Percentiles rank a stretch among this genome's conserved stretches.
Conservation (phyloP, 495 filamentous ascomycete species). For the Tuber aestivum region DNA sequence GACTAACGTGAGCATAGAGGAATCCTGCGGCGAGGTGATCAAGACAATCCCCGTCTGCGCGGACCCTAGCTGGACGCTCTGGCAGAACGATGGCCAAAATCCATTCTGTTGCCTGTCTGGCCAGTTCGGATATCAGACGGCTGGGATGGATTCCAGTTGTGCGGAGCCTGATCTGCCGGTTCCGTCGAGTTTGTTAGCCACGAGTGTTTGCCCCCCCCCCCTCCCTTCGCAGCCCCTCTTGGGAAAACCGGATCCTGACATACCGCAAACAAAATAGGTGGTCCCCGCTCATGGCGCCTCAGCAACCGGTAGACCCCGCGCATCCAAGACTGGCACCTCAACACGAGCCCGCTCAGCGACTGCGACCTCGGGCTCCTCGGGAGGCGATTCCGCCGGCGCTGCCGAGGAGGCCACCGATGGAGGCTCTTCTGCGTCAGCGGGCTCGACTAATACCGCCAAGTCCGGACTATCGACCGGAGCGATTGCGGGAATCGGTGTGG, state of each 20-base stretch:
- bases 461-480: neutral
- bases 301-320: neutral
- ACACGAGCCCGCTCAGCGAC: neutral
- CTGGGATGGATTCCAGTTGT: neutral
- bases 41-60: constrained; percentile 16
- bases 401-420: neutral
- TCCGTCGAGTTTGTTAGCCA: neutral
- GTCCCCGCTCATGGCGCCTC: neutral
- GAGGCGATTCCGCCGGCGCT: neutral
- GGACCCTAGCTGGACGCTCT: constrained; percentile 1
- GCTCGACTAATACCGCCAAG: neutral
- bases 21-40: neutral
- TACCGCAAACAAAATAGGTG: neutral
- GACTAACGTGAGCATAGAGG: neutral
- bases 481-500: neutral
- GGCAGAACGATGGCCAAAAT: neutral
- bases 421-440: neutral
- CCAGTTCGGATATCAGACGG: constrained; percentile 4
- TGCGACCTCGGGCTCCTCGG: neutral
- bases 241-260: neutral
- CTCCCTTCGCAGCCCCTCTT: no score
- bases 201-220: neutral
- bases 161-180: neutral
- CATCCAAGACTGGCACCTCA: neutral
- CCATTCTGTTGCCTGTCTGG: constrained; percentile 7